Conservation (phyloP, 2,329 filamentous ascomycete species). For the Pezicula rhizophila region DNA sequence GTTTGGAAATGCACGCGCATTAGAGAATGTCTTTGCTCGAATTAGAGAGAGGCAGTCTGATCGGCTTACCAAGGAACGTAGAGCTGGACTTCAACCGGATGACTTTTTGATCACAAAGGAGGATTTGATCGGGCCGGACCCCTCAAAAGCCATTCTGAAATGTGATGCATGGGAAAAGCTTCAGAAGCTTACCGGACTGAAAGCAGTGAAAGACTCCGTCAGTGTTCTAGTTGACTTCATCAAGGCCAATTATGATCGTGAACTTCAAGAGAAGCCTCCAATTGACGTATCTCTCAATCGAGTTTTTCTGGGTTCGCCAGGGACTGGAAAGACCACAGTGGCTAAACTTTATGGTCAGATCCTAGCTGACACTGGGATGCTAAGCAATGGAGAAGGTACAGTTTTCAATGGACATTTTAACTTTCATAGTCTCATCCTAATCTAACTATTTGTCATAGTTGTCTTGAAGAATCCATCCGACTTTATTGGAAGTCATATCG, state of each 20-base stretch:
- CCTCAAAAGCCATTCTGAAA: constrained; percentile 42
- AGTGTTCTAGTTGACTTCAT: constrained; percentile 53
- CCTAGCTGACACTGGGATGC: constrained; percentile 58
- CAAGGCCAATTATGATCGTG: constrained; percentile 57
- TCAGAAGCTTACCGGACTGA: constrained; percentile 51
- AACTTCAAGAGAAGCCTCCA: constrained; percentile 53
- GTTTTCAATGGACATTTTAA: constrained; percentile 4
- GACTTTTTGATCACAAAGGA: constrained; percentile 56
- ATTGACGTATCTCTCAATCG: constrained; percentile 60
- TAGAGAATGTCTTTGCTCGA: constrained; percentile 54
- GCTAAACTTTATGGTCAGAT: constrained; percentile 68
- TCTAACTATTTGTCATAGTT: constrained; percentile 36
- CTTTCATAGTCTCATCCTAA: background rate
- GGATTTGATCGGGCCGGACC: constrained; percentile 68
- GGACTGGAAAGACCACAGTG: constrained; percentile 72
- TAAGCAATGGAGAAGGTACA: constrained; percentile 62
- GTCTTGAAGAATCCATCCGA: constrained; percentile 68
- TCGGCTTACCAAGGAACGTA: constrained; percentile 44
- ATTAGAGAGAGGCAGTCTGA: constrained; percentile 54
- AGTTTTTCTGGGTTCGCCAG: constrained; percentile 65
- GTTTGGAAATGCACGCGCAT: constrained; percentile 66
- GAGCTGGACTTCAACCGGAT: constrained; percentile 35
- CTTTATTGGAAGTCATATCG: constrained; percentile 59
- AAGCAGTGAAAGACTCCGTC: constrained; percentile 56
- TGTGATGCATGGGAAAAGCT: constrained; percentile 54